A percentile compares a stretch with the other conserved stretches of the same genome.
Conservation (phyloP, 164 flowering plant genomes). For the Sextonia rubra region DNA sequence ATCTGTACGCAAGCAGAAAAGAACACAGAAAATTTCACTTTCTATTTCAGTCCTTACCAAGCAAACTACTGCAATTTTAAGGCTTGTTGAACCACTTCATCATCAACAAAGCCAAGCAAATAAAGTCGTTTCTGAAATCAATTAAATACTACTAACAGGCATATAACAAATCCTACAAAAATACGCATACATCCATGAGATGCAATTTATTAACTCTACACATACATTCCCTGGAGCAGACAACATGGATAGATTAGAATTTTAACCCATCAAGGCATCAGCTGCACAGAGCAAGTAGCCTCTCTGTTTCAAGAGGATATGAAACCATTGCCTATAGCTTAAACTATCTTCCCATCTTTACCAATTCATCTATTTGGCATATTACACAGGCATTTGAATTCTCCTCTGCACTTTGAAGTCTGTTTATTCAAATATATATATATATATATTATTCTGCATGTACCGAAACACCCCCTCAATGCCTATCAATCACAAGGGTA, state of each 20-base stretch:
- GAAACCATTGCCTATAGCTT: neutral
- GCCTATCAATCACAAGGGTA: too few species aligned
- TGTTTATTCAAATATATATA: too few species aligned
- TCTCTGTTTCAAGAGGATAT: neutral
- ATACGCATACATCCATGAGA: neutral
- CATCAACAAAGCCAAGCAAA: too few species aligned
- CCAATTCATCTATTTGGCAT: conserved; percentile 24
- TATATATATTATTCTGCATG: too few species aligned
- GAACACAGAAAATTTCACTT: too few species aligned
- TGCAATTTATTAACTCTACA: neutral
- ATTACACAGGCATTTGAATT: conserved; percentile 83
- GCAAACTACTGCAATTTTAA: too few species aligned
- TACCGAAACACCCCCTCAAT: too few species aligned
- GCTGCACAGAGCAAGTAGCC: conserved; percentile 2
- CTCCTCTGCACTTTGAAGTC: conserved; percentile 79
- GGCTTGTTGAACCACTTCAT: too few species aligned
- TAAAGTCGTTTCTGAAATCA: too few species aligned
- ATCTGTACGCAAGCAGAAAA: too few species aligned
- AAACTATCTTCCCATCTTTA: neutral
- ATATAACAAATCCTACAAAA: conserved; percentile 2
- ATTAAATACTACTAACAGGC: neutral
- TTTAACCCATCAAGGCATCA: too few species aligned
- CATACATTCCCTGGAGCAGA: neutral
- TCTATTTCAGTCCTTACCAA: too few species aligned
- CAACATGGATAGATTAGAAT: neutral